Base-by-base conservation (phyloP, 2,329 filamentous ascomycete species). In the Apiospora arundinis region DNA sequence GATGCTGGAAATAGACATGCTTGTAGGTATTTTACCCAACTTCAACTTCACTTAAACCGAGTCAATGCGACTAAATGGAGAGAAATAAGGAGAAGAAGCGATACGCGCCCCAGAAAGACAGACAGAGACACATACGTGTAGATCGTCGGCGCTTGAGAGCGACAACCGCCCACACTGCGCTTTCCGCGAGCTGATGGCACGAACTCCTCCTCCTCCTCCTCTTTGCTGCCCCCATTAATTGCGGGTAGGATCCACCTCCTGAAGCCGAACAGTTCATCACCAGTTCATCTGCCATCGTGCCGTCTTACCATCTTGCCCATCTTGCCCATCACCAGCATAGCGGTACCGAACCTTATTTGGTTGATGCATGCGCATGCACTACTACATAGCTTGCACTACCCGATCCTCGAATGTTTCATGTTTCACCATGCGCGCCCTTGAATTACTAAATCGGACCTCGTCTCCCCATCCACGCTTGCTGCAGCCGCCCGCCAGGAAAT, bases 181-280 rank as follows among this genome's bases (percentile, higher is more conserved):
- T 40, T 63, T 40, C 32, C 56, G 52, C 9, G 5, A 3, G 32
- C 49, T 23, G 52, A 60, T 60, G 25, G 9, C 32, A 32, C 56
- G 56, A 63, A 63, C 56, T 40, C 56, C 56, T 63, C 56, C 32
- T n/a, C 56, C 56, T 40, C 56, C 56, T 63, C 56, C 32, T n/a
- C 56, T n/a, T 40, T 32, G 16, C 52, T n/a, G 32, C 32, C 56
- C 32, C 56, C 56, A 40, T 63, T 9, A 40, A 40, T 63, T 40
- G 56, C 32, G 56, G 56, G 56, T 40, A 63, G 21, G 28, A 14
- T 63, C 56, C 56, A 63, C 56, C 56, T 23, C 56, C n/a, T 40
- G 32, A 40, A 60, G 52, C 28, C 28, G 56, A 63, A n/a, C 56
- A 63, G 56, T 60, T 60, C 52, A 60, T 60, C 52, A 37, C 28